These are phyloP conservation scores for Chaetomium fimeti DNA, from an alignment of 495 filamentous ascomycete species.

Conservation along the genomic window DNA sequence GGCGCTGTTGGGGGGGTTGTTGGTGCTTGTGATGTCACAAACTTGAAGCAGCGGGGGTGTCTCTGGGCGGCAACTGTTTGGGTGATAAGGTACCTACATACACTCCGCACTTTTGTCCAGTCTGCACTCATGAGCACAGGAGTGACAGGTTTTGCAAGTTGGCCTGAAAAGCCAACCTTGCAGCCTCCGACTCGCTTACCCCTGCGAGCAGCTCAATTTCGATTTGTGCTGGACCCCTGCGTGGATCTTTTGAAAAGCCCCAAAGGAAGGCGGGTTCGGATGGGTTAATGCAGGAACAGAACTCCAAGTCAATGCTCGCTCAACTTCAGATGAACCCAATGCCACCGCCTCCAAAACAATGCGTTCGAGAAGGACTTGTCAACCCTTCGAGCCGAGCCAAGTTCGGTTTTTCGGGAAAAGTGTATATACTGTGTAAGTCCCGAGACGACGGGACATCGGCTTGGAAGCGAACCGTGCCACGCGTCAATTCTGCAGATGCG, in stretches of 20 bases:
- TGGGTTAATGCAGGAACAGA: slow-evolving; percentile 6
- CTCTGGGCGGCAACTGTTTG: not conserved
- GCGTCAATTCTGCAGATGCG: slow-evolving; percentile 7
- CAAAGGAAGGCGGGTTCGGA: not conserved
- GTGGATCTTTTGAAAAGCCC: slow-evolving; percentile 4
- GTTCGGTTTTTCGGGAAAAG: not conserved
- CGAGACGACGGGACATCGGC: not conserved
- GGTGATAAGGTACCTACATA: too few relatives aligned
- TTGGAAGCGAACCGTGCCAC: slow-evolving; percentile 10
- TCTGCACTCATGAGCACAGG: not conserved
- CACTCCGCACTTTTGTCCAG: not conserved
- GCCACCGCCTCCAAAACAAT: not conserved
- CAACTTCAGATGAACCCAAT: slow-evolving; percentile 2
- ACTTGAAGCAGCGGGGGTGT: not conserved
- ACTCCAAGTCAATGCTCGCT: not conserved
- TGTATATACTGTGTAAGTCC: not conserved
- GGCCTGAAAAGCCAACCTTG: not conserved
- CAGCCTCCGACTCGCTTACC: not conserved
- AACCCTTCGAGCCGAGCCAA: not conserved
- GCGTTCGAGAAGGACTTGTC: not conserved
- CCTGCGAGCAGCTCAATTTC: slow-evolving; percentile 3
- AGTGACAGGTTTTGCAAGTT: not conserved
- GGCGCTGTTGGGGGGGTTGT: not conserved
- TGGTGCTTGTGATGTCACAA: not conserved
- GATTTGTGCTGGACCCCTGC: slow-evolving; percentile 8